Evolutionary conservation across 176 grass and related monocot genomes (phyloP), one percentile per base, ranked within the genome.

Genomic region (Juncus inflexus): DNA sequence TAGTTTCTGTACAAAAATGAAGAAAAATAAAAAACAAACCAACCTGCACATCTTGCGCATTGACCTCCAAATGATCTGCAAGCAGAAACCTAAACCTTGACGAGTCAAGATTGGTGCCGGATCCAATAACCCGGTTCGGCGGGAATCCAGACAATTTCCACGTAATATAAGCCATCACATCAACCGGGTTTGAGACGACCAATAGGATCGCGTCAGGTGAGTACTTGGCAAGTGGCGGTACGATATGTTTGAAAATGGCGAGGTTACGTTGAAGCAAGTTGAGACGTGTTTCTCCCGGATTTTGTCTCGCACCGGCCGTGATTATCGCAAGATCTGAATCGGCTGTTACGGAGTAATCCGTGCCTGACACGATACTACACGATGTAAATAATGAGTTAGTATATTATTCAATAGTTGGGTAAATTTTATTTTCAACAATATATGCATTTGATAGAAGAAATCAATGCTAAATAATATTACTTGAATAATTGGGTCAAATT

Each of bases 61-160:
- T 90, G 68, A 90, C 80, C 43, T 90, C 66, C 73, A 90, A 78
- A 75, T 90, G 83, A 38, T 90, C 79, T 40, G 79, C 83, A 47
- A 90, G 73, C 6, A 90, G 79, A 73, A 60, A 83, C 14, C 87
- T 70, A 73, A 90, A 86, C 67, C 87, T 52, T 0, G 83, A 90
- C 3, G 87, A 86, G 64, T 90, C 83, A 1, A 90, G 87, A 74
- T 90, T 90, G 11, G 87, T 90, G 0, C 87, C 87, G 0, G 87
- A 90, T 0, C 86, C 86, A 36, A 90, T 77, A 19, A 90, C 79
- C 16, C 76, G 79, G 62, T 57, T 66, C 0, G 79, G 50, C 3
- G 86, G 86, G 79, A 90, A 90, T 4, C 76, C 79, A 19, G 86
- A 90, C 11, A 90, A 78, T 76, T 90, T 86, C 87, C 87, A 90